Evolutionary conservation across 768 basidiomycete genomes (phyloP), one percentile per base, ranked within the genome.

Genomic region (Strobilomyces echinocephalus): DNA sequence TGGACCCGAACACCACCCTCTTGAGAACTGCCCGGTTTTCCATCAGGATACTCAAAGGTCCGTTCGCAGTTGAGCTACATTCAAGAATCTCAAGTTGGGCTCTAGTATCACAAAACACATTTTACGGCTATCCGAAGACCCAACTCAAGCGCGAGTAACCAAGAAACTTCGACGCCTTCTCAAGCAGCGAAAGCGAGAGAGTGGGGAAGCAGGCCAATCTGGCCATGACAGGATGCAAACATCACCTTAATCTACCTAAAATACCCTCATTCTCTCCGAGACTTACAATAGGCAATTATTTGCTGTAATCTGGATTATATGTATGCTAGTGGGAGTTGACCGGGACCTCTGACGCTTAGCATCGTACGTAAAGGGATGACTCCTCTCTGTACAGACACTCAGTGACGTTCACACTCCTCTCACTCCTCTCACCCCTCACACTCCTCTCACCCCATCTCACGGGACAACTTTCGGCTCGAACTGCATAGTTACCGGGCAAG

Each of bases 11-110:
- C 18, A 39, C 38, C 84, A 85, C 64, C 54, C 73, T 20, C 56
- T 80, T 10, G 75, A 79, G 62, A 73, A 77, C 26, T 91, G 88
- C 61, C 79, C 84, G 15, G 61, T 80, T 21, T 75, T 85, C 3
- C 55, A 54, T 7, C 72, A 73, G 49, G 87, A 85, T 2, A 71
- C 80, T 1, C 68, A 72, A 51, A 84, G 80, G 87, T 86, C 57
- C 42, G 61, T 51, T n/a, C 35, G 49, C 53, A 38, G 28, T 38
- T 28, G 16, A 49, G 34, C 45, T 14, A 34, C 20, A 30, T 20
- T 38, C 11, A 35, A 4, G 3, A 18, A 44, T 31, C 49, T 54
- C 63, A 59, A 55, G 55, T 24, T 40, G 52, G 50, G 43, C 47
- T 33, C 21, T 52, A 82, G 82, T 53, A 69, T 82, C 30, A 54